Evolutionary conservation across 2,329 filamentous ascomycete species (phyloP), one percentile per base, ranked within the genome.

Genomic region (Hymenoscyphus fructigenus): DNA sequence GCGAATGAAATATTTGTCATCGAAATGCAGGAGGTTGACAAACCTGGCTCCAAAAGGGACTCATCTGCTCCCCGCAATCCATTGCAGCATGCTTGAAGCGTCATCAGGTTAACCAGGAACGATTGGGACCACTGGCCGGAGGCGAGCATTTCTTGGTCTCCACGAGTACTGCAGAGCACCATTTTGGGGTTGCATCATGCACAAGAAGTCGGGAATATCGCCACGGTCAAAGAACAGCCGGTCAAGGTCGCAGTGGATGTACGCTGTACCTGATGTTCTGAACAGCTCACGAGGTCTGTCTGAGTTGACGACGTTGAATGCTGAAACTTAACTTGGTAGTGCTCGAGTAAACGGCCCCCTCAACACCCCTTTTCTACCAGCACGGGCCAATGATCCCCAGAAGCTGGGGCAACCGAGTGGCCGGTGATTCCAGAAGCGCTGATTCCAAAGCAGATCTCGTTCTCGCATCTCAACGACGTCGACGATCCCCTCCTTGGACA

Each of bases 1-100:
- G 44, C 44, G n/a, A 20, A 20, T 20, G 44, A 14, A 47, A 50
- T 44, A 56, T 57, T 57, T 57, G 56, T 57, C 56, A 57, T 57
- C 23, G 56, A 57, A 36, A 57, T 34, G 29, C 56, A 34, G 29
- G 56, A n/a, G 15, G 34, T 57, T 57, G 56, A 57, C 56, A 57
- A 57, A 32, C 44, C n/a, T 50, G n/a, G 44, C 20, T 23, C n/a
- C n/a, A n/a, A n/a, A n/a, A n/a, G n/a, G n/a, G n/a, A 23, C 17
- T n/a, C n/a, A 23, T 50, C 20, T 50, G 17, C 17, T 32, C 55
- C 56, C 56, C 56, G 56, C 56, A 57, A 20, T 57, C 17, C 34
- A 20, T 32, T 5, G 41, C 41, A 44, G 17, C 41, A 44, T 44
- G 41, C 5, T n/a, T n/a, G 17, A 7, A 44, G 38, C 38, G 15